Evolutionary conservation across 2,329 filamentous ascomycete species (phyloP).

Genomic region (Colletotrichum aenigma): DNA sequence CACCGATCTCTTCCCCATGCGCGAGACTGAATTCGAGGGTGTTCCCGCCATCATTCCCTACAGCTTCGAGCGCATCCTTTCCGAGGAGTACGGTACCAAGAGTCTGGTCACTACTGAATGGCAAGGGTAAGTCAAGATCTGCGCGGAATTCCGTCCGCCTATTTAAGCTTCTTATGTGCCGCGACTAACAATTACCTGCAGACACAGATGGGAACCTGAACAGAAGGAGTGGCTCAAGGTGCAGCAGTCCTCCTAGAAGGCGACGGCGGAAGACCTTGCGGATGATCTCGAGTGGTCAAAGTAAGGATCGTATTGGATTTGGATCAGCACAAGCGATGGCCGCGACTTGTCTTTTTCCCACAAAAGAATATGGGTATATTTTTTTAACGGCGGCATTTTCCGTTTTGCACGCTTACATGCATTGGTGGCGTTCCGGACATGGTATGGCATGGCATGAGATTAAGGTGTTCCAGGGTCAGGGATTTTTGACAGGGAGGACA

Average conservation of each 20-base stretch:
- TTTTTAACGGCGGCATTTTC: not conserved
- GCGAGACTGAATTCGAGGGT: constrained; percentile 76
- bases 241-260: not conserved
- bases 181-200: constrained; percentile 33
- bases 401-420: constrained; percentile 5
- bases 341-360: not conserved
- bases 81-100: constrained; percentile 68
- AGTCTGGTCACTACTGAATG: constrained; percentile 65
- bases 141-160: not conserved
- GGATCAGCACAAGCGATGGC: not conserved
- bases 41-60: constrained; percentile 73
- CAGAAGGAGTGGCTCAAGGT: constrained; percentile 64
- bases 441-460: constrained; percentile 2
- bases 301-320: not conserved
- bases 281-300: not conserved
- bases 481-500: not conserved
- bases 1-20: constrained; percentile 77
- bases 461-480: constrained; percentile 1
- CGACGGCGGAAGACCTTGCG: not conserved
- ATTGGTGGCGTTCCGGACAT: constrained; percentile 9
- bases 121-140: constrained; percentile 54
- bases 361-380: not conserved
- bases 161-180: not conserved
- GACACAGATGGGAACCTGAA: constrained; percentile 64
- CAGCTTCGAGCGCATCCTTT: constrained; percentile 68